Conservation (phyloP, 495 filamentous ascomycete genomes). For the Daldinia vernicosa region DNA sequence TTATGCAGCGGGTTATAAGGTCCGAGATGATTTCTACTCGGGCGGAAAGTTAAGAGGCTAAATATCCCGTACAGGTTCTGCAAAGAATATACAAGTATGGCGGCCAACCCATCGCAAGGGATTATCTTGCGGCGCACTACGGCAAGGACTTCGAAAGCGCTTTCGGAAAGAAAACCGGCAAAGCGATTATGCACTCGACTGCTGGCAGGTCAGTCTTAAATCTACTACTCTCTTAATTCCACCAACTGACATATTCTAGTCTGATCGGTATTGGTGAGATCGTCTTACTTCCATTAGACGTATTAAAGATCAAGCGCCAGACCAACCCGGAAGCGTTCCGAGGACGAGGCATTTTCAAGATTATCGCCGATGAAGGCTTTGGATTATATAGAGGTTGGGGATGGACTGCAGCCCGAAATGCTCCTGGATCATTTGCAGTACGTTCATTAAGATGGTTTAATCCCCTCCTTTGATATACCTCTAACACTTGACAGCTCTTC, state of each 20-base stretch:
- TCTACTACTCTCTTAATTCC: neutral
- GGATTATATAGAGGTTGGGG: slow-evolving; percentile 95
- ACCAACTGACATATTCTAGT: slow-evolving; percentile 55
- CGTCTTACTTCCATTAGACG: slow-evolving; percentile 91
- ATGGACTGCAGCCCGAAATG: slow-evolving; percentile 98
- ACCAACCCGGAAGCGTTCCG: slow-evolving; percentile 99
- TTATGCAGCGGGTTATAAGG: slow-evolving; percentile 98
- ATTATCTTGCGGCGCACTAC: slow-evolving; percentile 86
- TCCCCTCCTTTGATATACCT: neutral
- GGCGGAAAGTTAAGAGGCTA: slow-evolving; percentile 3
- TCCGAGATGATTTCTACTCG: slow-evolving; percentile 48
- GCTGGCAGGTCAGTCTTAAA: slow-evolving; percentile 75
- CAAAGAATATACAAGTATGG: slow-evolving; percentile 99
- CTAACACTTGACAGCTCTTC: slow-evolving; percentile 73
- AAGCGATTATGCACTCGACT: slow-evolving; percentile 97
- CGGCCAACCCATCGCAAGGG: slow-evolving; percentile 93
- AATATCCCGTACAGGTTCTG: slow-evolving; percentile 63
- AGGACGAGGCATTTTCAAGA: slow-evolving; percentile 88
- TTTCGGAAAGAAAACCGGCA: slow-evolving; percentile 96
- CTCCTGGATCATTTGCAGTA: slow-evolving; percentile 96
- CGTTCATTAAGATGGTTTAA: slow-evolving; percentile 43
- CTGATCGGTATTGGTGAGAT: slow-evolving; percentile 98
- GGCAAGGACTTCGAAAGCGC: slow-evolving; percentile 82
- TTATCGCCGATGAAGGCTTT: slow-evolving; percentile 93
- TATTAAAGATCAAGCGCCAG: slow-evolving; percentile 99